Evolutionary conservation across 805 yeast species (phyloP), one percentile per base, ranked within the genome.

Genomic region (Nakazawaea ambrosiae): DNA sequence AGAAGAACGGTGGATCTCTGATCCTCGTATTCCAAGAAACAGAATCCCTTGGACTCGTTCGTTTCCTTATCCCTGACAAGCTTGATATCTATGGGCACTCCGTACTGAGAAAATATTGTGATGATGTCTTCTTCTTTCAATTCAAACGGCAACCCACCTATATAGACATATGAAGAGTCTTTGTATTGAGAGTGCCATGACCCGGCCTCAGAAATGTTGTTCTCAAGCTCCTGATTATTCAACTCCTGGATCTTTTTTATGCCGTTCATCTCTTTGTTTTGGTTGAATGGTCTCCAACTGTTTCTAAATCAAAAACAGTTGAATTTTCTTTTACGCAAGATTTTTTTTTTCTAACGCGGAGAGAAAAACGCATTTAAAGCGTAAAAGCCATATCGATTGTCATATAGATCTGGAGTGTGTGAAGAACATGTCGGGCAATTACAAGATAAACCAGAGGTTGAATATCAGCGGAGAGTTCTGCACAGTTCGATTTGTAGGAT

Each of bases 131-230:
- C 76, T 52, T 87, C 96, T 7, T 75, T 75, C 20, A 87, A 54
- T 23, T 74, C 73, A 12, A 51, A 58, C 8, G 87, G 79, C 9
- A 90, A 55, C 4, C 80, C 75, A 1, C 95, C 90, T n/a, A 90
- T 76, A 50, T 66, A 83, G 1, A 89, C 65, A 52, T 79, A 87
- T 1, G 90, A 78, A 1, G 90, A 73, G 45, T 87, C 89, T 18
- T 61, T 62, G 51, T 78, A 87, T 46, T 89, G 95, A 42, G 75
- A 68, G 54, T 90, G 97, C 97, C 97, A 90, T 5, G 96, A 87
- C 1, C 82, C 85, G 4, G 65, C 58, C 25, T 70, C 66, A 0
- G 81, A 57, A 1, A 77, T 70, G 11, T 79, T 77, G 6, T 60
- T 59, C n/a, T 69, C 70, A 14, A 88, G 64, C 50, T 89, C 97